These are phyloP conservation scores for Monilinia fructigena DNA, from an alignment of 2,329 filamentous ascomycete genomes.

Conservation along the genomic window DNA sequence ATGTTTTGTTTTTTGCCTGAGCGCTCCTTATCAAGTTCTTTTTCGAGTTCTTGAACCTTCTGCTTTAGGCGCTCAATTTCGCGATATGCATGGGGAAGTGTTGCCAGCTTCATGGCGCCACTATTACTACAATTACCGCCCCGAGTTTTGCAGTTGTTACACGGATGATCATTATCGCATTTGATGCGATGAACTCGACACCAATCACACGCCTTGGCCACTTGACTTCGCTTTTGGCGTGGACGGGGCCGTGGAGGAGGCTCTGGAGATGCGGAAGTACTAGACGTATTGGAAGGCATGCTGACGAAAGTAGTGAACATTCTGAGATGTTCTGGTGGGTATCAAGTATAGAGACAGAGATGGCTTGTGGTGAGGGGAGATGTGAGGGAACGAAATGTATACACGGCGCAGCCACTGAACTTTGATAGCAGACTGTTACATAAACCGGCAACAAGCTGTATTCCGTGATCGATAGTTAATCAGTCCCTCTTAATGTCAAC, in stretches of 20 bases:
- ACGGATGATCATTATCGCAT: slow-evolving; percentile 45
- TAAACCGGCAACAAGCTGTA: not conserved
- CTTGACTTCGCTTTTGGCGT: slow-evolving; percentile 35
- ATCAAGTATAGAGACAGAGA: not conserved
- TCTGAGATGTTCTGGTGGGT: not conserved
- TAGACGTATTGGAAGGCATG: slow-evolving; percentile 21
- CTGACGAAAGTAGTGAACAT: slow-evolving; percentile 23
- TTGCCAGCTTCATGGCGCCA: slow-evolving; percentile 39
- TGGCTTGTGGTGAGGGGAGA: not conserved
- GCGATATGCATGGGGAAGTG: slow-evolving; percentile 38
- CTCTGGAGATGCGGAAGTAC: slow-evolving; percentile 19
- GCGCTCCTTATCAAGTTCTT: slow-evolving; percentile 29
- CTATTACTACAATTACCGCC: slow-evolving; percentile 43
- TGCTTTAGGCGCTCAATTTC: slow-evolving; percentile 44
- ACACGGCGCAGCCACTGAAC: not conserved
- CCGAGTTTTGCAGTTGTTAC: slow-evolving; percentile 43
- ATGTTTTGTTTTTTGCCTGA: slow-evolving; percentile 14
- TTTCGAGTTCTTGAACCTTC: slow-evolving; percentile 40
- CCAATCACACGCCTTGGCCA: slow-evolving; percentile 43
- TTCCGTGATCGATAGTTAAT: not conserved
- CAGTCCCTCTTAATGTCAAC: not conserved
- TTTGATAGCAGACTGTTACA: slow-evolving; percentile 5
- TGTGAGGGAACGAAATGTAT: not conserved
- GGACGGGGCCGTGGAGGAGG: slow-evolving; percentile 19
- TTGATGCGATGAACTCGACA: slow-evolving; percentile 46